Evolutionary conservation across 2,329 filamentous ascomycete species (phyloP), one percentile per base, ranked within the genome.

Genomic region (Ilyonectria destructans): DNA sequence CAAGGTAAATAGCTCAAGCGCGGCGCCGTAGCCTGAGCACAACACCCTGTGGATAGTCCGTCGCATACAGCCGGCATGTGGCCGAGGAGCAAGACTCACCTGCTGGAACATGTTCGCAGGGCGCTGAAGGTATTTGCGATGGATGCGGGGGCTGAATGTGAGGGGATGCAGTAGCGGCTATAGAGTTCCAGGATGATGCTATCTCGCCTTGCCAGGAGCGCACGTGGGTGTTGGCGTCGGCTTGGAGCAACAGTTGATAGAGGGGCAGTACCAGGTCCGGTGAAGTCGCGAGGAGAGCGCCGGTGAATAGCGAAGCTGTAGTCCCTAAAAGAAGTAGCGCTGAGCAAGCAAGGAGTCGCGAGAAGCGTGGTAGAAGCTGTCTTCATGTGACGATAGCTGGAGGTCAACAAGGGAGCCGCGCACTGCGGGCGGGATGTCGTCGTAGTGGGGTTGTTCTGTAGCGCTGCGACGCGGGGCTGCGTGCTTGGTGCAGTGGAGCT

Each of bases 51-150:
- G 26, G 21, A 52, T 37, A n/a, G 29, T 26, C 37, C n/a, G 8
- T 19, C 40, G 10, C n/a, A 51, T 35, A 33, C 26, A 40, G 56
- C 43, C 21, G 23, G 9, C 12, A 43, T 45, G 48, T 45, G 17
- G 21, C 29, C 4, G 57, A 31, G 29, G 33, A 21, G 56, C 23
- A 61, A 48, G 7, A 21, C 46, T 73, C 33, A 79, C 78, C 70
- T 75, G 73, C 64, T 78, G 77, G 56, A 80, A 80, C 78, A 80
- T 78, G 67, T 48, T 67, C 69, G 51, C 61, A 15, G 13, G 21
- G 55, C 43, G 55, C 31, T 51, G 55, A 49, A 12, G 40, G 35
- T 29, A 15, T 40, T 43, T 9, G 49, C 19, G 17, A 52, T 8
- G 15, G 19, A 54, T 43, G 48, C 33, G 49, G 43, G 46, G 33